These are phyloP conservation scores for Symbiodinium pilosum DNA, from an alignment of 73 alveolate genomes.

Conservation along the genomic window DNA sequence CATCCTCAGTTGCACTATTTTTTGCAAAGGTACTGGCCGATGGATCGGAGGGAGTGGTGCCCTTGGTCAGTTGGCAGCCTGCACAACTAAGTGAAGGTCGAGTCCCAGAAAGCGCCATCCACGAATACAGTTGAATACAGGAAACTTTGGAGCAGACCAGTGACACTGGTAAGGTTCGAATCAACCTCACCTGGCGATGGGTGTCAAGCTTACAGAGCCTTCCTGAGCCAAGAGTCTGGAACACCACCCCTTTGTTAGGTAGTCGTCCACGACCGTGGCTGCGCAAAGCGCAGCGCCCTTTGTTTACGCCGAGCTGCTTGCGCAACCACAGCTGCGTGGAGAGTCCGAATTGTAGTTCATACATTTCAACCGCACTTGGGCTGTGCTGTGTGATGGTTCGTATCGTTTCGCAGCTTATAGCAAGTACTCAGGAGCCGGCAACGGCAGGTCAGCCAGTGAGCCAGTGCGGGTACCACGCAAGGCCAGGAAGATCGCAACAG, in stretches of 20 bases:
- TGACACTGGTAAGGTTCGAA: constrained; percentile 4
- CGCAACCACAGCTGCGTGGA: too few relatives aligned
- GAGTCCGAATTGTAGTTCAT: too few relatives aligned
- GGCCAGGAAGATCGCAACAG: not conserved
- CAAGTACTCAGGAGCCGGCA: constrained; percentile 3
- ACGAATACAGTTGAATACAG: not conserved
- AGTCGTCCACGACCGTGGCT: constrained; percentile 53
- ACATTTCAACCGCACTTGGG: too few relatives aligned
- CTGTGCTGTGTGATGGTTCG: too few relatives aligned
- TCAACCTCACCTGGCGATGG: constrained; percentile 90
- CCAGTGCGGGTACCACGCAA: constrained; percentile 42
- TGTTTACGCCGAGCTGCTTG: too few relatives aligned
- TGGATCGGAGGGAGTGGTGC: not conserved
- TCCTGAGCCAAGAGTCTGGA: too few relatives aligned
- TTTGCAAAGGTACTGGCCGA: constrained; percentile 28
- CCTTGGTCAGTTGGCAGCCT: not conserved
- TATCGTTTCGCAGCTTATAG: too few relatives aligned
- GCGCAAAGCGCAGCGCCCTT: constrained; percentile 19
- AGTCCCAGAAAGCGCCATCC: not conserved
- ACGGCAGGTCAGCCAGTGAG: constrained; percentile 48
- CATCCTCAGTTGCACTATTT: too few relatives aligned
- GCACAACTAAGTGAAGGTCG: not conserved
- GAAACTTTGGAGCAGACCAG: not conserved
- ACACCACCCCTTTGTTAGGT: not conserved
- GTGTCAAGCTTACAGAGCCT: not conserved